Evolutionary conservation across 2,329 filamentous ascomycete species (phyloP).

Genomic region (Penicillium sp.): DNA sequence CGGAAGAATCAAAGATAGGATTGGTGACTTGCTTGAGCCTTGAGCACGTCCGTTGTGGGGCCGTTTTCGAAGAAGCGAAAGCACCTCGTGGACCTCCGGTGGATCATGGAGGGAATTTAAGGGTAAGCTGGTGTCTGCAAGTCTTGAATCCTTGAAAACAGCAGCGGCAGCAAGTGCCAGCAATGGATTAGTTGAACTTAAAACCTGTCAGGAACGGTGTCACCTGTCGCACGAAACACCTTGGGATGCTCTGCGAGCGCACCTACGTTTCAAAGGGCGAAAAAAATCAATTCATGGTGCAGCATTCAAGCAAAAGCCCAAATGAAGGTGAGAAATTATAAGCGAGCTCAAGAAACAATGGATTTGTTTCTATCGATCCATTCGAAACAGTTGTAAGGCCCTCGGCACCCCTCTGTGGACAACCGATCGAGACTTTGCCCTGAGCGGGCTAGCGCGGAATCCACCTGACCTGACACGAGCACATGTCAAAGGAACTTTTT

Average conservation of each 20-base stretch:
- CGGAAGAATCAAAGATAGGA: neutral
- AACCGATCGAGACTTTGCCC: neutral
- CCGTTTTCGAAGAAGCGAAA: neutral
- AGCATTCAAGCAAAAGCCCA: neutral
- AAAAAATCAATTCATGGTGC: neutral
- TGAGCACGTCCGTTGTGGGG: neutral
- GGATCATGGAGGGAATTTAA: neutral
- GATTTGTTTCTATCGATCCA: neutral
- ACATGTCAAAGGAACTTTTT: neutral
- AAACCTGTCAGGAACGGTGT: neutral
- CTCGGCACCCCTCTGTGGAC: neutral
- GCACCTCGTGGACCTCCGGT: neutral
- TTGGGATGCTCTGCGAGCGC: neutral
- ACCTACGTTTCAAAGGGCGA: neutral
- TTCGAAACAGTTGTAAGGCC: neutral
- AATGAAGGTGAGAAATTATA: neutral
- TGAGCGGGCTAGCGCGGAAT: neutral
- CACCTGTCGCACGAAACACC: neutral
- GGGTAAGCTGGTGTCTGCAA: neutral
- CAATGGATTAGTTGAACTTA: neutral
- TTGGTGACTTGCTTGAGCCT: neutral
- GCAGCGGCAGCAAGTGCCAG: neutral
- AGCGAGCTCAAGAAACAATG: neutral
- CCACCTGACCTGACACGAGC: neutral
- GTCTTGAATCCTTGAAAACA: neutral